A percentile compares a stretch with the other conserved stretches of the same genome.
Evolutionary conservation across 2,329 filamentous ascomycete genomes (phyloP).

Genomic region (Teratosphaeria destructans): DNA sequence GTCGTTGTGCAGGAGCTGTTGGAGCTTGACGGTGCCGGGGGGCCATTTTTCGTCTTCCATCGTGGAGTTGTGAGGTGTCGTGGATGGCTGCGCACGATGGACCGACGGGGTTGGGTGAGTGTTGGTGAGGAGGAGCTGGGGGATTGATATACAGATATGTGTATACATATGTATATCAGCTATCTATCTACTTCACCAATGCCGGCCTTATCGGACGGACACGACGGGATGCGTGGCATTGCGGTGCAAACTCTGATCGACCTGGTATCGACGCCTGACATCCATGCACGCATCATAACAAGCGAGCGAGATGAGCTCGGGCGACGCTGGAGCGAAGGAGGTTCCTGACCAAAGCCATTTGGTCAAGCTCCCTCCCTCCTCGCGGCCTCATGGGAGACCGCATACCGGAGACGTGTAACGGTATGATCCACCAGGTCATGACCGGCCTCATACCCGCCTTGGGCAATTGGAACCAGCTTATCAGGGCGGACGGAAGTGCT

Average conservation of each 20-base stretch:
- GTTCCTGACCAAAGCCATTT: too few species aligned
- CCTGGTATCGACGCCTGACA: too few species aligned
- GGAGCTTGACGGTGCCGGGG: not conserved
- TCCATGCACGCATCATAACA: too few species aligned
- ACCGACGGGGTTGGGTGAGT: not conserved
- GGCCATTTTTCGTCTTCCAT: not conserved
- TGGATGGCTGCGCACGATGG: not conserved
- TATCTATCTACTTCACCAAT: too few species aligned
- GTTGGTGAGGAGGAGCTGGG: not conserved
- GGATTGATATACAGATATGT: too few species aligned
- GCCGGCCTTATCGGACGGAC: too few species aligned
- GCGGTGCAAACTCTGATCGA: too few species aligned
- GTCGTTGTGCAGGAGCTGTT: slow-evolving; percentile 1
- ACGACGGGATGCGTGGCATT: too few species aligned
- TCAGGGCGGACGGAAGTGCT: not conserved
- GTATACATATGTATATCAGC: too few species aligned
- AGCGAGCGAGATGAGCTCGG: too few species aligned
- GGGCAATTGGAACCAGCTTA: not conserved
- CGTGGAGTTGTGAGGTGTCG: not conserved
- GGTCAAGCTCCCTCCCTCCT: too few species aligned
- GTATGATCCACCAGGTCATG: not conserved
- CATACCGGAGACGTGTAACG: not conserved
- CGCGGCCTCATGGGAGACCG: not conserved
- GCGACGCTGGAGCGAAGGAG: too few species aligned
- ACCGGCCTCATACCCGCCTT: not conserved